Conservation (phyloP, 75 land plant species). For the Pinus albicaulis region DNA sequence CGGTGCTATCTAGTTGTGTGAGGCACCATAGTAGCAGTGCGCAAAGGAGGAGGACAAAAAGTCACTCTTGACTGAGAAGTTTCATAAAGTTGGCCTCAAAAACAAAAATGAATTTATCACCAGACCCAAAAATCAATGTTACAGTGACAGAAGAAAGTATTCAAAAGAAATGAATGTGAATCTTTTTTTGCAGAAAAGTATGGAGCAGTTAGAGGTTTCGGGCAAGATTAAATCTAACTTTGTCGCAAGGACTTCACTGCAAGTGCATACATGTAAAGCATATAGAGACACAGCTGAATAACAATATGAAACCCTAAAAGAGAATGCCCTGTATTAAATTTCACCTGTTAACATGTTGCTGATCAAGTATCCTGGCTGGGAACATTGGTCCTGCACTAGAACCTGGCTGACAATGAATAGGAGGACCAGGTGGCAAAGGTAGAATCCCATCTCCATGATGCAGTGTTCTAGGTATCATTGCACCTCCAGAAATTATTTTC, state of each 20-base stretch:
- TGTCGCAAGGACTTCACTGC: neutral
- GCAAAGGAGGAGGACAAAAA: neutral
- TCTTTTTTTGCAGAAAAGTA: neutral
- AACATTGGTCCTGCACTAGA: slow-evolving; percentile 10
- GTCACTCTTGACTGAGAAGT: neutral
- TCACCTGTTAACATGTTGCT: slow-evolving; percentile 24
- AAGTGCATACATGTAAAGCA: neutral
- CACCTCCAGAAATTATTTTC: slow-evolving; percentile 6
- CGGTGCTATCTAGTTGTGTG: too few species aligned
- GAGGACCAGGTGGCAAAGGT: slow-evolving; percentile 11
- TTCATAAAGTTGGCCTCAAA: neutral
- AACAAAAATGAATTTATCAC: too few species aligned
- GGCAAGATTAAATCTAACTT: neutral
- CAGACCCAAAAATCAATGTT: neutral
- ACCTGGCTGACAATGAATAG: slow-evolving; percentile 11
- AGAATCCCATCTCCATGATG: slow-evolving; percentile 22
- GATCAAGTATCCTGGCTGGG: slow-evolving; percentile 10
- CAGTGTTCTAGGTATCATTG: neutral
- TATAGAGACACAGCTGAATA: neutral
- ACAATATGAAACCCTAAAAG: neutral
- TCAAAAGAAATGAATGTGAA: neutral
- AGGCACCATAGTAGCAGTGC: neutral
- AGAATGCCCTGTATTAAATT: neutral
- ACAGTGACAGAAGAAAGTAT: neutral
- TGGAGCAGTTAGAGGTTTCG: neutral